These are phyloP conservation scores for Kwoniella sp. DNA, from an alignment of 768 basidiomycete genomes.

Conservation along the genomic window DNA sequence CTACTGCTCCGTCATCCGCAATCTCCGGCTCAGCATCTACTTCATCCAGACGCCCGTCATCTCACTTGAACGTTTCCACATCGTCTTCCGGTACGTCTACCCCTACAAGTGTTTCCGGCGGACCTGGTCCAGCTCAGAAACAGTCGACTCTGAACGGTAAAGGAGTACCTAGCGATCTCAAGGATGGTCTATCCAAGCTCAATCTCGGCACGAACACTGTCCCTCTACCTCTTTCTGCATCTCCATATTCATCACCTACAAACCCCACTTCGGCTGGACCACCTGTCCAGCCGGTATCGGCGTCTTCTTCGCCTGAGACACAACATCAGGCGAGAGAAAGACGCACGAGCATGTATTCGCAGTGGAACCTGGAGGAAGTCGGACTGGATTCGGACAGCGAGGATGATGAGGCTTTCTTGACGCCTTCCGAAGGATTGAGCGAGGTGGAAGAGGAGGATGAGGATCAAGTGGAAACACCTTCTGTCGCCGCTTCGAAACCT, in stretches of 20 bases:
- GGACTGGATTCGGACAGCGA: conserved; percentile 39
- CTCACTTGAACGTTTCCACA: conserved; percentile 27
- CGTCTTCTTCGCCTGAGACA: conserved; percentile 3
- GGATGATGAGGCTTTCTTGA: conserved; percentile 45
- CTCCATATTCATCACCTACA: conserved; percentile 27
- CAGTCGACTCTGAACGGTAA: conserved; percentile 14
- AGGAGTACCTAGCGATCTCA: conserved; percentile 4
- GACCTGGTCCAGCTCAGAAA: not conserved
- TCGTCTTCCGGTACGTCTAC: conserved; percentile 36
- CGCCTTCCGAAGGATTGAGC: conserved; percentile 53
- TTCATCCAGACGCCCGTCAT: conserved; percentile 17
- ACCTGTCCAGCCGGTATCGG: conserved; percentile 17
- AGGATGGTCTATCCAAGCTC: conserved; percentile 11
- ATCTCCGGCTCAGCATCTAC: conserved; percentile 12
- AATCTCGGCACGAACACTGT: conserved; percentile 9
- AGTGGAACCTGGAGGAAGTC: conserved; percentile 47
- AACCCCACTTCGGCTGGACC: conserved; percentile 17
- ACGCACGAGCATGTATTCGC: conserved; percentile 44
- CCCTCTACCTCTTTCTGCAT: conserved; percentile 18
- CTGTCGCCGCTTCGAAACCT: conserved; percentile 3
- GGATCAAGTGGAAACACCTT: conserved; percentile 18
- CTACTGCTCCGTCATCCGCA: not conserved
- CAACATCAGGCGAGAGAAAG: conserved; percentile 16
- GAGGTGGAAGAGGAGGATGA: conserved; percentile 55
- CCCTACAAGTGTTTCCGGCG: conserved; percentile 23